Base-by-base conservation (phyloP, 2,329 filamentous ascomycete genomes). In the Aquanectria penicillioides region DNA sequence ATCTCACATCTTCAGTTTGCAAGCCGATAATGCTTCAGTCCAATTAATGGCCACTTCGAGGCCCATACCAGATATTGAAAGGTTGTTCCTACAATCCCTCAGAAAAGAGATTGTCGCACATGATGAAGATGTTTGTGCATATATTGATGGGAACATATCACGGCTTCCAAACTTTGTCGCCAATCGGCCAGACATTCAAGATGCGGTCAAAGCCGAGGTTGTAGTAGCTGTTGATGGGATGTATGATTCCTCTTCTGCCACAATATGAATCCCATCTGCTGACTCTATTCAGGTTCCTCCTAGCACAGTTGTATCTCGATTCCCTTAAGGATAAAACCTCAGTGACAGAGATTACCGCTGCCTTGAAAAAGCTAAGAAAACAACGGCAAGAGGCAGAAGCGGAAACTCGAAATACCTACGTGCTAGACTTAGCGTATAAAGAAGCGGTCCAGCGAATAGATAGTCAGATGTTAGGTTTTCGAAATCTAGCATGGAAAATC, bases 401-500 rank as follows among this genome's bases (percentile, higher is more conserved):
- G n/a, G n/a, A n/a, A n/a, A n/a, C n/a, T n/a, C n/a, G n/a, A n/a
- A n/a, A n/a, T n/a, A n/a, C n/a, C n/a, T n/a, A n/a, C n/a, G n/a
- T n/a, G n/a, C n/a, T n/a, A n/a, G 26, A 46, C 9, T 13, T 13
- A 3, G 40, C 50, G 11, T 54, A 54, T 17, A n/a, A 28, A 2
- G 17, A 34, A 12, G 36, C 34, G 1, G 28, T 41, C 10, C 25
- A 48, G 3, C 12, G 43, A 4, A 34, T 83, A 18, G 40, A 74
- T 7, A 52, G 62, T 1, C 79, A 83, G 49, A 13, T 62, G 1
- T 1, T 33, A 3, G 74, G 71, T 2, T 58, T 72, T 13, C 31
- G 43, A 20, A 51, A 73, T 0, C 68, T 80, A 36, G 80, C 80
- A 0, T 74, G 69, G 6, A 44, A 74, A 12, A 68, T 71, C 5